A percentile compares a stretch with the other conserved stretches of the same genome.
These are phyloP conservation scores for Suillus subluteus DNA, from an alignment of 768 basidiomycete species.

Conservation along the genomic window DNA sequence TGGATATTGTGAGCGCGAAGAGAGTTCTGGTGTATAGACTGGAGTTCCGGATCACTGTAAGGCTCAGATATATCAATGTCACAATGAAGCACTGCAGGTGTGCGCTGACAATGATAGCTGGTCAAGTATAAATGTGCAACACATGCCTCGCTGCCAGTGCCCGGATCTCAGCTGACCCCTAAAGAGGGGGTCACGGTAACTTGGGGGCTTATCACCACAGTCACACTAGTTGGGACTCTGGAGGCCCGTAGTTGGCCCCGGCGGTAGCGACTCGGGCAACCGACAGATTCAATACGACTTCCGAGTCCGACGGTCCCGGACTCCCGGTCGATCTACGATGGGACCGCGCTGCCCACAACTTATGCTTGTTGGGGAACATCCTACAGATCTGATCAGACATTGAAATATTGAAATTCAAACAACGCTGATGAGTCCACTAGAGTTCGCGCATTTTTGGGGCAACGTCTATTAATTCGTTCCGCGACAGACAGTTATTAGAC, in stretches of 20 bases:
- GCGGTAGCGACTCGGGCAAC: background rate
- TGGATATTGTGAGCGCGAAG: background rate
- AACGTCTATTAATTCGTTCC: no score
- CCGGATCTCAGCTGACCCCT: background rate
- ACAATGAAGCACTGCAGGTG: background rate
- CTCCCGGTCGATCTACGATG: no score
- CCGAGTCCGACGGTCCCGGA: no score
- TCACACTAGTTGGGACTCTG: background rate
- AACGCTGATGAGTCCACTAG: no score
- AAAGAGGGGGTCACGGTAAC: conserved; percentile 2
- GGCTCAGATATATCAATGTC: background rate
- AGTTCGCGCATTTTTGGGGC: no score
- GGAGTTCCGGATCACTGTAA: background rate
- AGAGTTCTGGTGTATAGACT: background rate
- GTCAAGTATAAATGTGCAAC: background rate
- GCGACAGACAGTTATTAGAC: no score
- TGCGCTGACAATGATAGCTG: background rate
- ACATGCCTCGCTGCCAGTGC: background rate
- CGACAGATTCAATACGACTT: no score
- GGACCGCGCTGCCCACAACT: no score
- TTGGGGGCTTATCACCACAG: background rate
- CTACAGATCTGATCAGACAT: no score
- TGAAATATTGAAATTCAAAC: no score
- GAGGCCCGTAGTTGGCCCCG: background rate
- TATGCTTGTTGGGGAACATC: no score